phyloP scores from a whole-genome alignment of 2,329 filamentous ascomycete species.

The Elsinoe necatrix region DNA sequence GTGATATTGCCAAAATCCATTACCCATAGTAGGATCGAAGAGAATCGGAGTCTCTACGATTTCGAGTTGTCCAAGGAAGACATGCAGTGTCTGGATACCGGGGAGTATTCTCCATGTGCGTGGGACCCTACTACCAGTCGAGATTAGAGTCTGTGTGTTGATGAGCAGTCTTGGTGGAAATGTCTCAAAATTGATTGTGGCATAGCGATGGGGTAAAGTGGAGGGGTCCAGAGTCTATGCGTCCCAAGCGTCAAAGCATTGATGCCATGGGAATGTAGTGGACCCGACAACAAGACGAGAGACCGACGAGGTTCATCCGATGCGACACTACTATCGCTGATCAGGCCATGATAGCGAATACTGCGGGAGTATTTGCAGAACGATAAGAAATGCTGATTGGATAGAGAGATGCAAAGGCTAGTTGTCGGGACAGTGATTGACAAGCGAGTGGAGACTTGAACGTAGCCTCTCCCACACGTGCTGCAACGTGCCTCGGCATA shows the following conservation, averaged over 20 bases:
- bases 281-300: background rate
- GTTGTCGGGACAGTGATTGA: slow-evolving; percentile 2
- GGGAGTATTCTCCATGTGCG: slow-evolving; percentile 48
- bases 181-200: background rate
- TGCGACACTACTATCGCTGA: slow-evolving; percentile 2
- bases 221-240: background rate
- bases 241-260: background rate
- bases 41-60: slow-evolving; percentile 53
- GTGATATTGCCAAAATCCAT: slow-evolving; percentile 56
- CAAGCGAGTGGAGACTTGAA: background rate
- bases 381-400: slow-evolving; percentile 2
- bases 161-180: background rate
- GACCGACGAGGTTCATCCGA: slow-evolving; percentile 9
- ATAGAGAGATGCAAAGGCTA: background rate
- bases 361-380: background rate
- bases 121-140: slow-evolving; percentile 48
- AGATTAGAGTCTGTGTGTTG: slow-evolving; percentile 25
- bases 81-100: slow-evolving; percentile 48
- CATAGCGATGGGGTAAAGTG: slow-evolving; percentile 3
- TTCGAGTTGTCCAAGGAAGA: slow-evolving; percentile 52
- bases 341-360: background rate
- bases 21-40: slow-evolving; percentile 50
- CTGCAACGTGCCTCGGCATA: slow-evolving; percentile 5
- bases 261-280: background rate
- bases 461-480: slow-evolving; percentile 8